phyloP scores from a whole-genome alignment of 2,329 filamentous ascomycete species.

The Xylaria sp. region DNA sequence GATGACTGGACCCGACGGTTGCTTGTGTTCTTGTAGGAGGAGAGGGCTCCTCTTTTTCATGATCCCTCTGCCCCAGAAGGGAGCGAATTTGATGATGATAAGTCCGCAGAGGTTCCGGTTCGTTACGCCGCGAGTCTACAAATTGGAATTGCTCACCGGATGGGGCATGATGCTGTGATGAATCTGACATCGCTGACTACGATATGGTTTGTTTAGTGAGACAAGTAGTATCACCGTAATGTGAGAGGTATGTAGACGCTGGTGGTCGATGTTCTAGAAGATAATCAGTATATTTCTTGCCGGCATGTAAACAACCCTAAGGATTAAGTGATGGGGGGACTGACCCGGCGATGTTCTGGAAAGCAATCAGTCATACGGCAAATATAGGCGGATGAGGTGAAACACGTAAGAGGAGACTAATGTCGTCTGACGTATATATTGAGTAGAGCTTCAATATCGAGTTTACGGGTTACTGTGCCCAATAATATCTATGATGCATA shows the following conservation, averaged over 20 bases:
- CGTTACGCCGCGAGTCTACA: neutral
- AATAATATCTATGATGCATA: constrained; percentile 1
- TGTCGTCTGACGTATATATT: constrained; percentile 16
- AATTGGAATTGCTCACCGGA: constrained; percentile 21
- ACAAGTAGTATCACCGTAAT: neutral
- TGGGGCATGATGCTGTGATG: constrained; percentile 13
- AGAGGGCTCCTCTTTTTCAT: constrained; percentile 17
- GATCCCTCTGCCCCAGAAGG: constrained; percentile 29
- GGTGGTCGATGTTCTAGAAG: neutral
- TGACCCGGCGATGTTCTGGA: neutral
- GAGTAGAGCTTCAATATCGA: constrained; percentile 8
- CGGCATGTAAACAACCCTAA: neutral
- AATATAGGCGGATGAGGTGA: neutral
- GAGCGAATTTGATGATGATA: constrained; percentile 30
- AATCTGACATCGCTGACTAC: constrained; percentile 23
- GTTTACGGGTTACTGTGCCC: constrained; percentile 3
- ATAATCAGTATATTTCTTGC: constrained; percentile 2
- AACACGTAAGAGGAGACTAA: neutral
- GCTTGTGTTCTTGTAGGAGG: neutral
- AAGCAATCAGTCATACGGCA: neutral
- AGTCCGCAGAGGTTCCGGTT: constrained; percentile 19
- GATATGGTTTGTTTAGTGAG: constrained; percentile 1
- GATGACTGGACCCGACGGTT: neutral
- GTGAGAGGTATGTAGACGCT: no score
- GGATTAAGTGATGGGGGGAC: neutral